Evolutionary conservation across 495 filamentous ascomycete species (phyloP).

Genomic region (Lophiostoma macrostomum): DNA sequence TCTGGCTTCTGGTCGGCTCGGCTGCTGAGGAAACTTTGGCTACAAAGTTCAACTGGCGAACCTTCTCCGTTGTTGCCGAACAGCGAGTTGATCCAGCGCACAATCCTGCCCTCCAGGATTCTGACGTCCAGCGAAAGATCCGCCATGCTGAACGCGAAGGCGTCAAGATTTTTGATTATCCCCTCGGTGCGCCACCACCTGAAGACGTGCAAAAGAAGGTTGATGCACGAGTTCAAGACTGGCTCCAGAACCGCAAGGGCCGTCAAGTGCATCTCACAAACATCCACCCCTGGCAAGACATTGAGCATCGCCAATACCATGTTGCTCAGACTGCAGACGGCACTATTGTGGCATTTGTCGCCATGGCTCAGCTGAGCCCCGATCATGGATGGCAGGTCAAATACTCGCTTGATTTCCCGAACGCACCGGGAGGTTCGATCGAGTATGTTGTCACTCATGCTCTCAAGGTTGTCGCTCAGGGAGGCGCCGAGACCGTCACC

Average conservation of each 20-base stretch:
- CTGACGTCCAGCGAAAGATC: slow-evolving; percentile 64
- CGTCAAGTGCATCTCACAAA: slow-evolving; percentile 82
- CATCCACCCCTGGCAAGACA: slow-evolving; percentile 76
- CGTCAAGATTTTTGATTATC: slow-evolving; percentile 66
- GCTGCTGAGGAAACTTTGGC: slow-evolving; percentile 72
- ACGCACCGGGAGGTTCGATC: slow-evolving; percentile 72
- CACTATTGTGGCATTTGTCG: slow-evolving; percentile 67
- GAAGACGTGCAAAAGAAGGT: slow-evolving; percentile 62
- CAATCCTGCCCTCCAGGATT: slow-evolving; percentile 53
- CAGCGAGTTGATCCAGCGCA: slow-evolving; percentile 67
- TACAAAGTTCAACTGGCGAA: slow-evolving; percentile 74
- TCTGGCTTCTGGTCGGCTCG: slow-evolving; percentile 73
- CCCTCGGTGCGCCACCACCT: slow-evolving; percentile 57
- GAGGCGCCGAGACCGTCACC: slow-evolving; percentile 64
- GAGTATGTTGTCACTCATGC: slow-evolving; percentile 74
- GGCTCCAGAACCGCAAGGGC: slow-evolving; percentile 74
- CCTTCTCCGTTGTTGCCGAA: slow-evolving; percentile 77
- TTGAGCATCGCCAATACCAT: slow-evolving; percentile 74
- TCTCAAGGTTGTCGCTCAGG: slow-evolving; percentile 63
- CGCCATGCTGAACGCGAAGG: slow-evolving; percentile 76
- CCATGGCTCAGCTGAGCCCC: slow-evolving; percentile 70
- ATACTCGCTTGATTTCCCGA: slow-evolving; percentile 81
- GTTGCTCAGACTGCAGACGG: slow-evolving; percentile 67
- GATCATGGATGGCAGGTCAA: slow-evolving; percentile 83
- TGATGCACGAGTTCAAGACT: slow-evolving; percentile 70